A percentile compares a stretch with the other conserved stretches of the same genome.
phyloP scores from a whole-genome alignment of 2,329 filamentous ascomycete species.

The Alternaria sp. region DNA sequence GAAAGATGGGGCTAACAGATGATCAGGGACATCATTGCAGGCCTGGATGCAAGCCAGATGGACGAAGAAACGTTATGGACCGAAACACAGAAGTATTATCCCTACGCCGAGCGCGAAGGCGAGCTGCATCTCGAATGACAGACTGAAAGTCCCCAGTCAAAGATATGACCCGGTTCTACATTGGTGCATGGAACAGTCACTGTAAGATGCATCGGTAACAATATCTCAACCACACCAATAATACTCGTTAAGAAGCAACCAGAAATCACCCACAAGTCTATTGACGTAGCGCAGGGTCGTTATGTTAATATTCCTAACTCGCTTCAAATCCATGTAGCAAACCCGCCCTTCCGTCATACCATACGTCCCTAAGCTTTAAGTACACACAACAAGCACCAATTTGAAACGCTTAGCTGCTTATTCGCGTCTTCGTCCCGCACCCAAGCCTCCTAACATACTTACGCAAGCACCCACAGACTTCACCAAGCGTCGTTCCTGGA shows the following conservation, averaged over 20 bases:
- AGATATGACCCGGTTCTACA: neutral
- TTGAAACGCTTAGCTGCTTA: neutral
- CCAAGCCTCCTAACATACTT: neutral
- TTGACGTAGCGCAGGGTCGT: neutral
- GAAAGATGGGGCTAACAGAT: conserved; percentile 7
- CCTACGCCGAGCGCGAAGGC: conserved; percentile 39
- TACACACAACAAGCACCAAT: neutral
- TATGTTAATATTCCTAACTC: neutral
- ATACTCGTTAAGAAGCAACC: neutral
- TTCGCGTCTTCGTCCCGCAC: neutral
- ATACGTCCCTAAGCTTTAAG: neutral
- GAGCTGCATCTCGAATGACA: conserved; percentile 36
- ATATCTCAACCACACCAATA: neutral
- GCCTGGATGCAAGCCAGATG: conserved; percentile 59
- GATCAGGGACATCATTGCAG: conserved; percentile 54
- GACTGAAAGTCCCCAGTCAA: neutral
- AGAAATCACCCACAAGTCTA: neutral
- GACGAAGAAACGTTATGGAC: conserved; percentile 54
- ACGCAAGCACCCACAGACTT: neutral
- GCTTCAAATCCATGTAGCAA: neutral
- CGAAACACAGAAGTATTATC: conserved; percentile 45
- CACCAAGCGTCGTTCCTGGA: neutral
- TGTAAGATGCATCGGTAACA: neutral
- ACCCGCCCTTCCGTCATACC: neutral
- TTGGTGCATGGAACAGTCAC: neutral